These are phyloP conservation scores for Lipomyces oligophaga DNA, from an alignment of 805 yeast species.

Conservation along the genomic window DNA sequence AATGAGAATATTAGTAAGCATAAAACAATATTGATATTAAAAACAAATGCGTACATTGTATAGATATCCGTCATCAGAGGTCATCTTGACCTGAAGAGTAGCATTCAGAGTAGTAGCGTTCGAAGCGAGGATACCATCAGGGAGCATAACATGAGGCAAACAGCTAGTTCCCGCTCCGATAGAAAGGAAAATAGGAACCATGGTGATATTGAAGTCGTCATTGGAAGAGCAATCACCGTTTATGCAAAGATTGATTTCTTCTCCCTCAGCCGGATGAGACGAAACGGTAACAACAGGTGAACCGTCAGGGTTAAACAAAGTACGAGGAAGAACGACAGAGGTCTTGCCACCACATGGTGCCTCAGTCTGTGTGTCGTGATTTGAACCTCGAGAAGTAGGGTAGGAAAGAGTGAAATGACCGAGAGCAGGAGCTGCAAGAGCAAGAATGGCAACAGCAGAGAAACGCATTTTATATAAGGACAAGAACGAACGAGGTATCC, in stretches of 20 bases:
- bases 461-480: conserved; percentile 18
- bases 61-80: conserved; percentile 33
- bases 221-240: conserved; percentile 23
- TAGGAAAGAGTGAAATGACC: conserved; percentile 32
- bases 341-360: conserved; percentile 33
- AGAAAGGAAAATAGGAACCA: conserved; percentile 26
- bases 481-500: background rate
- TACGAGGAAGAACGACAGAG: conserved; percentile 23
- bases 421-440: conserved; percentile 26
- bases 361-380: conserved; percentile 31
- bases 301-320: conserved; percentile 29
- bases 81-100: conserved; percentile 32
- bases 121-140: conserved; percentile 13
- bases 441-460: conserved; percentile 11
- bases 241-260: conserved; percentile 30
- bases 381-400: conserved; percentile 32
- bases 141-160: conserved; percentile 27
- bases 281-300: conserved; percentile 27
- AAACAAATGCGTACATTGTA: conserved; percentile 27
- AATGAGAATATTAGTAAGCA: no score
- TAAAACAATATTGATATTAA: background rate
- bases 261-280: conserved; percentile 29
- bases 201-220: conserved; percentile 28
- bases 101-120: conserved; percentile 28
- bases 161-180: conserved; percentile 34